These are phyloP conservation scores for Paecilomyces variotii DNA, from an alignment of 2,329 filamentous ascomycete genomes.

Conservation along the genomic window DNA sequence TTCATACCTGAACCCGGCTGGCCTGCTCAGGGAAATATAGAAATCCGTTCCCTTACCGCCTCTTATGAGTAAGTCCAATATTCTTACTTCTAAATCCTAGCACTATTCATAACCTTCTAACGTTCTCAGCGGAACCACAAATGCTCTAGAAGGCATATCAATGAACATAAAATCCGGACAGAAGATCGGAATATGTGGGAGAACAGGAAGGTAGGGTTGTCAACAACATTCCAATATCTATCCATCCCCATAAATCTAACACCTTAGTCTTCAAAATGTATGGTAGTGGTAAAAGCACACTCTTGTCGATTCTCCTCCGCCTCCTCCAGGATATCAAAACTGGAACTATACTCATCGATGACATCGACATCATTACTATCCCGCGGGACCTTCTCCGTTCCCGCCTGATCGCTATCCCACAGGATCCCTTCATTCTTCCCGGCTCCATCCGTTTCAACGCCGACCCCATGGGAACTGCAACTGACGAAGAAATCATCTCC, in stretches of 20 bases:
- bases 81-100: too few species aligned
- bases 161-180: neutral
- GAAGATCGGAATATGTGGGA: slow-evolving; percentile 3
- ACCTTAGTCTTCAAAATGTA: neutral
- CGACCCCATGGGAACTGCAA: slow-evolving; percentile 33
- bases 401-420: slow-evolving; percentile 40
- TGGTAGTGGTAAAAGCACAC: slow-evolving; percentile 47
- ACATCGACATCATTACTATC: slow-evolving; percentile 38
- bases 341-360: slow-evolving; percentile 41
- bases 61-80: neutral
- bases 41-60: neutral
- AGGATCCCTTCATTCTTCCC: slow-evolving; percentile 45
- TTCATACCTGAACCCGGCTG: neutral
- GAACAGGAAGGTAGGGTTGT: neutral
- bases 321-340: slow-evolving; percentile 40
- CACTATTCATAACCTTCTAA: neutral
- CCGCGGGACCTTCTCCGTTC: slow-evolving; percentile 40
- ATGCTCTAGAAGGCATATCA: neutral
- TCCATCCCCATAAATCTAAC: neutral
- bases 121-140: neutral
- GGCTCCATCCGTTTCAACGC: slow-evolving; percentile 43
- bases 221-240: neutral
- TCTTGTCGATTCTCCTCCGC: slow-evolving; percentile 42
- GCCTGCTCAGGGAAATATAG: neutral
- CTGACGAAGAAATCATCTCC: slow-evolving; percentile 33